Conservation (phyloP, 2,329 filamentous ascomycete species). For the Onygena corvina region DNA sequence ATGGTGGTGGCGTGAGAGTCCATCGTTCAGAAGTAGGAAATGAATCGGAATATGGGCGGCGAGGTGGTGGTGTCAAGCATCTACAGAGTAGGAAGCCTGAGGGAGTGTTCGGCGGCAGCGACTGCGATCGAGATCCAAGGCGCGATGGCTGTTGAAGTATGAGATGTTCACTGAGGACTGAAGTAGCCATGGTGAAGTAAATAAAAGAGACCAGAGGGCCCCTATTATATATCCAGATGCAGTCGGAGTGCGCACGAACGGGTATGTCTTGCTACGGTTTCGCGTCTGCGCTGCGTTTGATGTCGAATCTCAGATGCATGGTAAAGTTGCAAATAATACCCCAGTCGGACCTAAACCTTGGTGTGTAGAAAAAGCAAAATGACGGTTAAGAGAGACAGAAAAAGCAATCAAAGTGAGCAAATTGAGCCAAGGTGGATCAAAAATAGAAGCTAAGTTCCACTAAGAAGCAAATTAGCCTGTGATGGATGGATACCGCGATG, state of each 20-base stretch:
- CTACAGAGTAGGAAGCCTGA: not conserved
- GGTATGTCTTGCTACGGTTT: conserved; percentile 1
- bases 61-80: conserved; percentile 1
- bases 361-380: conserved; percentile 4
- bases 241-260: conserved; percentile 3
- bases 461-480: not conserved
- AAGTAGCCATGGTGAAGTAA: conserved; percentile 6
- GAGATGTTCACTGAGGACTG: not conserved
- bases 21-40: conserved; percentile 2
- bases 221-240: conserved; percentile 7
- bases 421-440: conserved; percentile 5
- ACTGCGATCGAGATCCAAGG: conserved; percentile 3
- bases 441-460: conserved; percentile 9
- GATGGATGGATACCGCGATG: conserved; percentile 1
- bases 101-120: not conserved
- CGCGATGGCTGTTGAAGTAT: conserved; percentile 2
- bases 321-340: conserved; percentile 7
- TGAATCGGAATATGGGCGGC: not conserved
- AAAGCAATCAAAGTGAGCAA: conserved; percentile 3
- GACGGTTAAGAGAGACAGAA: conserved; percentile 1
- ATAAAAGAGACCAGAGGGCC: conserved; percentile 7
- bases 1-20: not conserved
- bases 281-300: conserved; percentile 6
- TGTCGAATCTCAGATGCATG: conserved; percentile 4
- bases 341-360: conserved; percentile 6